Conservation (phyloP, 2,329 filamentous ascomycete genomes). For the Sporothrix variecibatus region DNA sequence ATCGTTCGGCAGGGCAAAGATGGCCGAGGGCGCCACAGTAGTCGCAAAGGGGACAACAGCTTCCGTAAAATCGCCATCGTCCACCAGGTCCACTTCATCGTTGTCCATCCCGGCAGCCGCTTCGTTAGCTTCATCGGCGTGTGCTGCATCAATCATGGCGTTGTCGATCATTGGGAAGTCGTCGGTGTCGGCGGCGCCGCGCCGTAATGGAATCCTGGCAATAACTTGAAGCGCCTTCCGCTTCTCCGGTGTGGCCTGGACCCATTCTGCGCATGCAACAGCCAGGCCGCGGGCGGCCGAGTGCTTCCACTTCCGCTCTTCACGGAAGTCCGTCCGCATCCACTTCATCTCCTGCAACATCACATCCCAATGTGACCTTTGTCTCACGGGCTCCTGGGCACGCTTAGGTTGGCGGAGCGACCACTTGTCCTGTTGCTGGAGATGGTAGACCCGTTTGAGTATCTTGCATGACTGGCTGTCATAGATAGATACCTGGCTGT, state of each 20-base stretch:
- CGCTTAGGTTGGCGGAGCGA: conserved; percentile 86
- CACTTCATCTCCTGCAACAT: conserved; percentile 91
- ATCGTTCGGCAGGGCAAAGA: conserved; percentile 80
- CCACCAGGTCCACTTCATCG: conserved; percentile 48
- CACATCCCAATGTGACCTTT: conserved; percentile 80
- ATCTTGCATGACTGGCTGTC: conserved; percentile 88
- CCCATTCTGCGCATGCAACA: conserved; percentile 80
- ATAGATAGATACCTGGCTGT: conserved; percentile 78
- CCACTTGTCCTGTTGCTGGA: conserved; percentile 92
- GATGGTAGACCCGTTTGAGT: conserved; percentile 80
- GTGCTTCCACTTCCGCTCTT: conserved; percentile 93
- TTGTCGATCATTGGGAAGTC: conserved; percentile 30
- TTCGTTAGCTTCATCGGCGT: conserved; percentile 15
- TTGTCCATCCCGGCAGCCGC: conserved; percentile 45
- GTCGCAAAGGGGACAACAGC: conserved; percentile 39
- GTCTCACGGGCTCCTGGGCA: conserved; percentile 75
- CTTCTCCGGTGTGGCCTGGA: conserved; percentile 63
- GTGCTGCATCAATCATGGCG: conserved; percentile 31
- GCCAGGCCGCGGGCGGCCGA: conserved; percentile 78
- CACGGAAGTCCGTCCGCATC: conserved; percentile 95
- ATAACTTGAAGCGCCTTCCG: conserved; percentile 69
- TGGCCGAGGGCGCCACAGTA: conserved; percentile 69
- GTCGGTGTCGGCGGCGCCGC: conserved; percentile 16
- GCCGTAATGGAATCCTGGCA: conserved; percentile 48
- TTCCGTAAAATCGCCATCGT: conserved; percentile 40